These are phyloP conservation scores for barrel medic (Medicago truncatula) DNA, from an alignment of 306 rosid genomes.

Conservation along the genomic window DNA sequence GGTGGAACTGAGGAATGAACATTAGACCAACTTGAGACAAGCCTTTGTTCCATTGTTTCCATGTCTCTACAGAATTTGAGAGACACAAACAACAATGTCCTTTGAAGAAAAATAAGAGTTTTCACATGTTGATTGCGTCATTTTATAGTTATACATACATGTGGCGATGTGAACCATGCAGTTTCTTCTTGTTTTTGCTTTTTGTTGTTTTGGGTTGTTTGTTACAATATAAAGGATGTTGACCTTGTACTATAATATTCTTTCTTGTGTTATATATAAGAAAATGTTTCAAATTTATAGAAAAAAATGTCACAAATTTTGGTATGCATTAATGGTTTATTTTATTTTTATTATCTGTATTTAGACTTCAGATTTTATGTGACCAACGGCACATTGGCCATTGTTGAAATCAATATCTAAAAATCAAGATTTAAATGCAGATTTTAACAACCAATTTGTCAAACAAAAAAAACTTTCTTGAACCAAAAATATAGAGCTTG, in stretches of 20 bases:
- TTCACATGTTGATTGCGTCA: slow-evolving; percentile 26
- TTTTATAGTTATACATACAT: slow-evolving; percentile 15
- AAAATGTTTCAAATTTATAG: background rate
- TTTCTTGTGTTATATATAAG: background rate
- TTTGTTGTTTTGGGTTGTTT: slow-evolving; percentile 8
- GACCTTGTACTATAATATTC: background rate
- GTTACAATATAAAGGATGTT: background rate
- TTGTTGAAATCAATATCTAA: too few species aligned
- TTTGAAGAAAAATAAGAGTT: slow-evolving; percentile 16
- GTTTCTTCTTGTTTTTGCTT: background rate
- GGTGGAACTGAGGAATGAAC: slow-evolving; percentile 43
- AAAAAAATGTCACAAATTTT: background rate
- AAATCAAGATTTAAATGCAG: too few species aligned
- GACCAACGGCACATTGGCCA: too few species aligned
- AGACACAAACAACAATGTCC: background rate
- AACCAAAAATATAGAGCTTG: too few species aligned
- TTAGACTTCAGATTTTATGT: too few species aligned
- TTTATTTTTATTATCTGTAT: background rate
- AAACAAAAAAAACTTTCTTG: too few species aligned
- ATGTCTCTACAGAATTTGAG: slow-evolving; percentile 18
- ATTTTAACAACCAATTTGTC: too few species aligned
- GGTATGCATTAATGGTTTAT: background rate
- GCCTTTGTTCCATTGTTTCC: slow-evolving; percentile 44
- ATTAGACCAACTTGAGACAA: slow-evolving; percentile 48
- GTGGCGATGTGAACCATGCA: slow-evolving; percentile 34